Evolutionary conservation across 2,329 filamentous ascomycete genomes (phyloP).

Genomic region (Ceratocystis eucalypticola): DNA sequence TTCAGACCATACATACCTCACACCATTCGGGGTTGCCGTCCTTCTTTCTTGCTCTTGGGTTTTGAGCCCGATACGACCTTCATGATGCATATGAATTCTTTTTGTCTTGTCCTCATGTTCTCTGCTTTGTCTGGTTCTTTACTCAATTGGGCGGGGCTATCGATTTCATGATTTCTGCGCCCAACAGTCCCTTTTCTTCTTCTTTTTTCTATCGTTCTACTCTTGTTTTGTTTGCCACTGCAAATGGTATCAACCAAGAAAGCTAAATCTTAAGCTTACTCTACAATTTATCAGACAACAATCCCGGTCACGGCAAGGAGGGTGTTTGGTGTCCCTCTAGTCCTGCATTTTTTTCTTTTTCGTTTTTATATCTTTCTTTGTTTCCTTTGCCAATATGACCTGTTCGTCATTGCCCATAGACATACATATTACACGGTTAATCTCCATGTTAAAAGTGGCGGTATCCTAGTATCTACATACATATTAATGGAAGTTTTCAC

Average conservation of each 20-base stretch:
- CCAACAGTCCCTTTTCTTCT: not conserved
- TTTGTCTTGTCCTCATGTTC: slow-evolving; percentile 4
- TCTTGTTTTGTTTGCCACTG: not conserved
- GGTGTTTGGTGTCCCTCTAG: not conserved
- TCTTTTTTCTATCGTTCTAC: not conserved
- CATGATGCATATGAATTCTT: slow-evolving; percentile 4
- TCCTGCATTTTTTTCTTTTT: not conserved
- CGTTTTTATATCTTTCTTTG: not conserved
- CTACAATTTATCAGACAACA: not conserved
- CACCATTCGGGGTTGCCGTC: not conserved
- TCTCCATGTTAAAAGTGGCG: not conserved
- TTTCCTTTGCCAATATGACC: not conserved
- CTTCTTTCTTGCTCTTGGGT: not conserved
- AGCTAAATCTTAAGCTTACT: not conserved
- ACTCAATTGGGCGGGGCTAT: not conserved
- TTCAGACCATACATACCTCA: not conserved
- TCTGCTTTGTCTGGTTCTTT: not conserved
- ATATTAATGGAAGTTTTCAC: not conserved
- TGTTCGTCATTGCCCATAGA: not conserved
- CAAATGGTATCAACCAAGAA: not conserved
- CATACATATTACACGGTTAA: not conserved
- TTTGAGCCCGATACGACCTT: slow-evolving; percentile 2
- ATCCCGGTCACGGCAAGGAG: not conserved
- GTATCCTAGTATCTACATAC: not conserved
- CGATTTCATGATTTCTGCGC: not conserved